These are phyloP conservation scores for Boletus barrowsii DNA, from an alignment of 768 basidiomycete genomes.

Conservation along the genomic window DNA sequence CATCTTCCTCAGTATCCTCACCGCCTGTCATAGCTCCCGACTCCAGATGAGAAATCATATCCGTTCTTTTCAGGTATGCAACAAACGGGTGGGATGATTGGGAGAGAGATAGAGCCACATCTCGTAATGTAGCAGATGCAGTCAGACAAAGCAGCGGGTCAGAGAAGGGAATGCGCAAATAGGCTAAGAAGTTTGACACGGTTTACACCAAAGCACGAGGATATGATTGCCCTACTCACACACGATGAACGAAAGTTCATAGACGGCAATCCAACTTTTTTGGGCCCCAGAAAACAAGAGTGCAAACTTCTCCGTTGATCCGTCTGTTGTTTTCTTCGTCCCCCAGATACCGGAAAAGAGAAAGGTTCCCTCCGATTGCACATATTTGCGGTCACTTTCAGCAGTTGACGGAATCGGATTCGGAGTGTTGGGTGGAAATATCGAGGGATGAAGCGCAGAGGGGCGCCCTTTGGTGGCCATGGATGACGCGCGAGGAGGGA, in stretches of 20 bases:
- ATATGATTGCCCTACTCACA: constrained; percentile 48
- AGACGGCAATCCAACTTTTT: constrained; percentile 74
- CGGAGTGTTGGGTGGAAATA: constrained; percentile 80
- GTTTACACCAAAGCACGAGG: neutral
- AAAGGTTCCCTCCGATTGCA: constrained; percentile 71
- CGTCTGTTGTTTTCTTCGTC: constrained; percentile 41
- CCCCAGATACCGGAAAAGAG: constrained; percentile 78
- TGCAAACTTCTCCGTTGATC: constrained; percentile 54
- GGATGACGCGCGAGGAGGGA: constrained; percentile 56
- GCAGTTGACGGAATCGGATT: constrained; percentile 76
- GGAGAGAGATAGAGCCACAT: constrained; percentile 58
- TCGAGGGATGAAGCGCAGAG: constrained; percentile 50
- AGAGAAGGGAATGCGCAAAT: constrained; percentile 60
- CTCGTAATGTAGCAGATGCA: constrained; percentile 81
- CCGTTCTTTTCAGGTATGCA: constrained; percentile 19
- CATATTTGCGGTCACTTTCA: constrained; percentile 73
- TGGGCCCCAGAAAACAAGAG: constrained; percentile 64
- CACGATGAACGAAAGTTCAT: constrained; percentile 71
- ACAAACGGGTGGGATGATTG: constrained; percentile 36
- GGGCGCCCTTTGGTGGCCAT: constrained; percentile 34
- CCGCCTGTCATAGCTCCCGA: neutral
- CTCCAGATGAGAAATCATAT: constrained; percentile 15
- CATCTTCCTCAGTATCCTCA: constrained; percentile 27
- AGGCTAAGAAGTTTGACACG: constrained; percentile 47
- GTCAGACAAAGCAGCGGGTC: constrained; percentile 85